Evolutionary conservation across 2,329 filamentous ascomycete genomes (phyloP), one percentile per base, ranked within the genome.

Genomic region (Fusarium xylarioides): DNA sequence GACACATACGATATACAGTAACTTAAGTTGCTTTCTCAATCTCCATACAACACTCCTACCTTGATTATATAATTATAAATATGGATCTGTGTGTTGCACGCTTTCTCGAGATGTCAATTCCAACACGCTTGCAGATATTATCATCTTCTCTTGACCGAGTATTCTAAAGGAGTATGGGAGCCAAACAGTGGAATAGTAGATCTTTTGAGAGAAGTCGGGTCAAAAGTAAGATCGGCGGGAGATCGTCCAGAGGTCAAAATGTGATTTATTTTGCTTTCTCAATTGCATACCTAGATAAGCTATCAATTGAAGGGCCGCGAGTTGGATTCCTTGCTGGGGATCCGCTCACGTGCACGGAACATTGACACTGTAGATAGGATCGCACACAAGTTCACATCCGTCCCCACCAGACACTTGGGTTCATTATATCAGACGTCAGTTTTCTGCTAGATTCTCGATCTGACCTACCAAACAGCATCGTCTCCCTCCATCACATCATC

Each of bases 321-420:
- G n/a, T 14, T 57, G 10, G 18, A 19, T 35, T 5, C n/a, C 2
- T 3, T 14, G 16, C 5, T 8, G 6, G 18, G 16, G 14, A 47
- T n/a, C 65, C 65, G 63, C 65, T 68, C 65, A 67, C 65, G 65
- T 67, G 65, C 28, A 47, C 65, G 54, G 65, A 14, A 21, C 11
- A 16, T 30, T 12, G 21, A 26, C 7, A 8, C 19, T 23, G 5
- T 42, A 18, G n/a, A 35, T 11, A 32, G n/a, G n/a, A n/a, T 43
- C 35, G 40, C 28, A 26, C 5, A 30, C 19, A 2, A 4, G 7
- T 8, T 14, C 2, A 16, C 28, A 53, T 53, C 54, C 65, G 63
- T 65, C 53, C 38, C 65, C 65, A 67, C 53, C 10, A 1, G 44
- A 44, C 7, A n/a, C 6, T 30, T 21, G 7, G 10, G 10, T 19